Evolutionary conservation across 164 flowering plant genomes (phyloP).

Genomic region (Chimonanthus salicifolius): DNA sequence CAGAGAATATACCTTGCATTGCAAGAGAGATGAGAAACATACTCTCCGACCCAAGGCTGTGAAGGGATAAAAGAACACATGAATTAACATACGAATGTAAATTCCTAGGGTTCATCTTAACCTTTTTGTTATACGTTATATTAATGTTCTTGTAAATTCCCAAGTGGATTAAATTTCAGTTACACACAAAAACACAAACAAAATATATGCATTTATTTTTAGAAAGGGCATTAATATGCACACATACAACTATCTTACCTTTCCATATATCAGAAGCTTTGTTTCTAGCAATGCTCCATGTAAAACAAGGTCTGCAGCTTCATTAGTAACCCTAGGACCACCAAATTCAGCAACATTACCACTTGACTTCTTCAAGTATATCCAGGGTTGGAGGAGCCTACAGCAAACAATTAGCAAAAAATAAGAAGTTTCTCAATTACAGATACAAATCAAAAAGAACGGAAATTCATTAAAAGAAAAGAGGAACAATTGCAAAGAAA

Average conservation of each 20-base stretch:
- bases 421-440: not conserved
- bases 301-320: conserved; percentile 75
- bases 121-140: too few relatives aligned
- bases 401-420: conserved; percentile 12
- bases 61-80: too few relatives aligned
- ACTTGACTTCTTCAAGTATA: conserved; percentile 43
- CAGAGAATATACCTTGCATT: too few relatives aligned
- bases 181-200: too few relatives aligned
- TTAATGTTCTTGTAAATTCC: too few relatives aligned
- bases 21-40: too few relatives aligned
- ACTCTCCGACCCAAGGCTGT: too few relatives aligned
- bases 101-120: too few relatives aligned
- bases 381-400: conserved; percentile 72
- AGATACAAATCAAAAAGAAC: not conserved
- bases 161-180: too few relatives aligned
- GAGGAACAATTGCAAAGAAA: not conserved
- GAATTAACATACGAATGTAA: too few relatives aligned
- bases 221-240: too few relatives aligned
- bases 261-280: conserved; percentile 71
- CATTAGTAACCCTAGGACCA: conserved; percentile 31
- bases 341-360: conserved; percentile 22
- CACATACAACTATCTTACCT: conserved; percentile 40
- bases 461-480: not conserved
- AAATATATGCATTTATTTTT: too few relatives aligned
- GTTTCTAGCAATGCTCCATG: conserved; percentile 77